A percentile compares a stretch with the other conserved stretches of the same genome.
These are phyloP conservation scores for Cyberlindnera subsufficiens DNA, from an alignment of 805 yeast genomes.

Conservation along the genomic window DNA sequence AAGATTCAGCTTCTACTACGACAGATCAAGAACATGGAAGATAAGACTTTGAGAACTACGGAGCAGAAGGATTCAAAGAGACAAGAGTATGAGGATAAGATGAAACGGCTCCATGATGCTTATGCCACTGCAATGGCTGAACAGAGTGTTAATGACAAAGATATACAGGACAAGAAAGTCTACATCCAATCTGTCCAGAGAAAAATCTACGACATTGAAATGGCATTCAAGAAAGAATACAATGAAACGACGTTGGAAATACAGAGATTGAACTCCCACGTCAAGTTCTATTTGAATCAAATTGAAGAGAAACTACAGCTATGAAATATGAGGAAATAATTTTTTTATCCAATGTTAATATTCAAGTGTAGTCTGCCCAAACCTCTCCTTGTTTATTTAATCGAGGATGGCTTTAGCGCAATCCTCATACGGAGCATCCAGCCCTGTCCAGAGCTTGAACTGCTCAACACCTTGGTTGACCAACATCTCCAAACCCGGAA, in stretches of 20 bases:
- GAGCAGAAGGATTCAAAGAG: constrained; percentile 32
- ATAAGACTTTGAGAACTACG: constrained; percentile 31
- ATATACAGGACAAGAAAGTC: constrained; percentile 29
- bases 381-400: background rate
- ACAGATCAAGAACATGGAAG: constrained; percentile 35
- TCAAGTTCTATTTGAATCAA: constrained; percentile 21
- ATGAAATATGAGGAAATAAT: constrained; percentile 1
- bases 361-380: background rate
- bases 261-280: constrained; percentile 21
- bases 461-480: constrained; percentile 92
- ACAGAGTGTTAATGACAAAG: constrained; percentile 32
- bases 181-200: constrained; percentile 33
- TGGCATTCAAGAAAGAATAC: constrained; percentile 34
- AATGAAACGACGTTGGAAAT: constrained; percentile 30
- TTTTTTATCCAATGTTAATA: background rate
- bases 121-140: constrained; percentile 33
- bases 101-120: constrained; percentile 28
- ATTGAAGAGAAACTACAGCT: constrained; percentile 18
- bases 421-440: constrained; percentile 54
- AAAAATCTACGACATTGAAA: constrained; percentile 26
- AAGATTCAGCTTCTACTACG: constrained; percentile 33
- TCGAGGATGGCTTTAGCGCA: constrained; percentile 52
- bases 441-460: constrained; percentile 70
- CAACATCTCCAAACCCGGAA: constrained; percentile 88
- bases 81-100: constrained; percentile 28